phyloP scores from a whole-genome alignment of 139 green algal genomes.

The Chlamydomonas sp. region DNA sequence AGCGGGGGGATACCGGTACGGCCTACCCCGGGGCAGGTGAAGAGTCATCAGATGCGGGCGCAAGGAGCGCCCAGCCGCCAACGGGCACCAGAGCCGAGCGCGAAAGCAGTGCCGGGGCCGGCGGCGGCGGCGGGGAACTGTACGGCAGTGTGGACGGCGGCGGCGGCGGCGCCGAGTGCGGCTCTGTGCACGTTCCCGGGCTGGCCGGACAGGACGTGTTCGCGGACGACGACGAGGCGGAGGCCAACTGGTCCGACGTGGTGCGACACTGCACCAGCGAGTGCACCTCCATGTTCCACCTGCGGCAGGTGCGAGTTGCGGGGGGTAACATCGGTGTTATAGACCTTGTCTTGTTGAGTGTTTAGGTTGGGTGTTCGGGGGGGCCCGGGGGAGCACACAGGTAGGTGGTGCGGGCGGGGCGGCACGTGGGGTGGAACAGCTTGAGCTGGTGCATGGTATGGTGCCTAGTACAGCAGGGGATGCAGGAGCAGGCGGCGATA shows the following conservation, averaged over 20 bases:
- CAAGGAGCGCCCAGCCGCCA: background rate
- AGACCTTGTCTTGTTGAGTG: no score
- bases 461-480: no score
- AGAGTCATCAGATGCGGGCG: background rate
- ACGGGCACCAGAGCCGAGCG: no score
- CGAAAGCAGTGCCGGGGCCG: background rate
- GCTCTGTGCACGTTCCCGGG: background rate
- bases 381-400: no score
- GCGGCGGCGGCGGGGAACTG: background rate
- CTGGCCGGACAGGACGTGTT: background rate
- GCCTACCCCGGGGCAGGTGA: background rate
- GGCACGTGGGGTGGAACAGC: no score
- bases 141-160: background rate
- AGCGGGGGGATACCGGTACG: no score
- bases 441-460: no score
- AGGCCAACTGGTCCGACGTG: conserved; percentile 14
- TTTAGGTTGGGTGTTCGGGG: no score
- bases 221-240: background rate
- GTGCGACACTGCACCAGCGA: conserved; percentile 27
- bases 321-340: no score
- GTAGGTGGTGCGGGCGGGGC: no score
- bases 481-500: no score
- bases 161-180: background rate
- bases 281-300: conserved; percentile 26
- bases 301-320: background rate